Evolutionary conservation across 1,284 basidiomycete genomes (phyloP).

Genomic region (Sporisorium graminicola): DNA sequence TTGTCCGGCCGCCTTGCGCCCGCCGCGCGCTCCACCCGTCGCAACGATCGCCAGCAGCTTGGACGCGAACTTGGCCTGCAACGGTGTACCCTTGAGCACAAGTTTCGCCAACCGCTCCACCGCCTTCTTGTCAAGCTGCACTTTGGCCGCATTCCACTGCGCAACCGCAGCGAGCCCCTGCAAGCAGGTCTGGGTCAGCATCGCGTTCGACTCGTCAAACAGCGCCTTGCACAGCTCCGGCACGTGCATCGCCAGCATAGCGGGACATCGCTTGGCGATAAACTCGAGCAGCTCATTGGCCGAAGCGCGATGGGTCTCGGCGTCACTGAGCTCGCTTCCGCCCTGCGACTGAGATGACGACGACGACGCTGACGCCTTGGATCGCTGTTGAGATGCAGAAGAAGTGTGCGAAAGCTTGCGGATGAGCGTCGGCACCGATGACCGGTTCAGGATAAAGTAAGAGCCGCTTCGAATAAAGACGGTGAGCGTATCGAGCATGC

Average conservation of each 20-base stretch:
- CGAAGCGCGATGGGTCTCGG: slow-evolving; percentile 48
- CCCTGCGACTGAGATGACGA: slow-evolving; percentile 22
- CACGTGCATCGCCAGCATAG: slow-evolving; percentile 80
- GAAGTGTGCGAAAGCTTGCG: slow-evolving; percentile 29
- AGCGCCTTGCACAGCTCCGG: slow-evolving; percentile 79
- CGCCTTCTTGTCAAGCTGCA: slow-evolving; percentile 67
- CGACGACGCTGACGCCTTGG: slow-evolving; percentile 7
- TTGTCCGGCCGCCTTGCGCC: slow-evolving; percentile 27
- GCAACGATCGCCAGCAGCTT: slow-evolving; percentile 76
- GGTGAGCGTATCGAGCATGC: slow-evolving; percentile 75
- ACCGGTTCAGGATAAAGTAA: slow-evolving; percentile 84
- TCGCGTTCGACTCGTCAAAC: slow-evolving; percentile 76
- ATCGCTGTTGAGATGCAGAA: slow-evolving; percentile 2
- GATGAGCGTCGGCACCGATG: slow-evolving; percentile 82
- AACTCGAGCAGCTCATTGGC: slow-evolving; percentile 71
- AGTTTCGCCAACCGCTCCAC: slow-evolving; percentile 78
- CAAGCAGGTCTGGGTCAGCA: slow-evolving; percentile 75
- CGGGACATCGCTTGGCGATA: slow-evolving; percentile 83
- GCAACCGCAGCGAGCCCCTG: slow-evolving; percentile 40
- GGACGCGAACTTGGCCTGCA: slow-evolving; percentile 88
- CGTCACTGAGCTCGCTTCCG: slow-evolving; percentile 25
- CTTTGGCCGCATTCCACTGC: slow-evolving; percentile 35
- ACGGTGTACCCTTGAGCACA: slow-evolving; percentile 76
- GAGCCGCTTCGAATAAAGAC: slow-evolving; percentile 80
- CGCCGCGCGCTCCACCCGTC: slow-evolving; percentile 36